Evolutionary conservation across 371 early-diverging fungal genomes (phyloP), one percentile per base, ranked within the genome.

Genomic region (Mucor velutinosus): DNA sequence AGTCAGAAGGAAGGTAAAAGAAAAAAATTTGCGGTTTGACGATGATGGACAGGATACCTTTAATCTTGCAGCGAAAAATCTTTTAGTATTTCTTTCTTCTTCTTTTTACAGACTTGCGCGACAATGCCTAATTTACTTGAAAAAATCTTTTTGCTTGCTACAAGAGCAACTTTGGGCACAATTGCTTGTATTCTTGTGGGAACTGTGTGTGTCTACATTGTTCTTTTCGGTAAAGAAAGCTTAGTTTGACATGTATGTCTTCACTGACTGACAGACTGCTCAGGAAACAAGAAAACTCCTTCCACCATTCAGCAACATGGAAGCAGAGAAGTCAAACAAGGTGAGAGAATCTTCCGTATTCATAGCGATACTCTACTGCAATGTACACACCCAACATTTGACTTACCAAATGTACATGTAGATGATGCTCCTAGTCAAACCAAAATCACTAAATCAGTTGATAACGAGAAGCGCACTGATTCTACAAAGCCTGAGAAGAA

Each of bases 141-240:
- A 51, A 51, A 51, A 25, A 25, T 51, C 1, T 11, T 51, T 51
- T 23, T 51, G 25, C 4, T 51, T 12, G 8, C 51, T 23, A 51
- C 21, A 25, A 51, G 51, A 25, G 21, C 51, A 51, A 51, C 51
- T 7, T 11, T 51, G 12, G 53, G 53, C 8, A 32, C 56, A 32
- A 30, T 32, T 14, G 32, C 19, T n/a, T 27, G 56, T 32, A 30
- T 29, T 56, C n/a, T 56, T 4, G 29, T 56, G 4, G 56, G 30
- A 32, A 32, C 56, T 30, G 7, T 56, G 23, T 19, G n/a, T n/a
- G 17, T 45, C 12, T 61, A 47, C 47, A 47, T 47, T 41, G 15
- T 61, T 19, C 5, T 61, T 1, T 61, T 61, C 45, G 61, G 61
- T 61, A 61, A 61, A 61, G 23, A 19, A 15, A 43, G 19, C 8